Evolutionary conservation across 176 grass and related monocot genomes (phyloP).

Genomic region (Musa beccarii): DNA sequence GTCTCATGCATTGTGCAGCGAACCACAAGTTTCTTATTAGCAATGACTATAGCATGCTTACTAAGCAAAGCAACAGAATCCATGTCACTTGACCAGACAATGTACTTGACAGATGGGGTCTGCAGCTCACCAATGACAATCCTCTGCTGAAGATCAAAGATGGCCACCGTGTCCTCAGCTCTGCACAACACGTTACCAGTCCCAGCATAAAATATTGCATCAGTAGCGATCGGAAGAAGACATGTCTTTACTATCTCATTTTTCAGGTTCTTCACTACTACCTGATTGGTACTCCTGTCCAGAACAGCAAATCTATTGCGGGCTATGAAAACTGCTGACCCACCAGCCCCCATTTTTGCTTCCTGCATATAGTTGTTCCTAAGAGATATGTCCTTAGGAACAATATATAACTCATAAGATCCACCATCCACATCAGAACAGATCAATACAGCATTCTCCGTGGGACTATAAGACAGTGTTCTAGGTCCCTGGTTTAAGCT

Average conservation of each 20-base stretch:
- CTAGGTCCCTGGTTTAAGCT: slow-evolving; percentile 78
- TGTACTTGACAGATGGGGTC: slow-evolving; percentile 64
- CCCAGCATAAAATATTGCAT: slow-evolving; percentile 86
- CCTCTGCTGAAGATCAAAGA: slow-evolving; percentile 90
- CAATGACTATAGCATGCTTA: slow-evolving; percentile 86
- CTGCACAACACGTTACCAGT: slow-evolving; percentile 78
- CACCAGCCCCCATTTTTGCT: slow-evolving; percentile 61
- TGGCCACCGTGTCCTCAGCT: slow-evolving; percentile 68
- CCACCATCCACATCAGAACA: slow-evolving; percentile 84
- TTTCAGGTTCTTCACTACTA: slow-evolving; percentile 77
- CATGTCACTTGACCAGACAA: slow-evolving; percentile 90
- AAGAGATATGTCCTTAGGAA: slow-evolving; percentile 61
- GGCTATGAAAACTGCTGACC: slow-evolving; percentile 77
- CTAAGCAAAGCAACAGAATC: slow-evolving; percentile 84
- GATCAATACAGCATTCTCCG: slow-evolving; percentile 82
- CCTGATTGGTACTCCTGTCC: slow-evolving; percentile 78
- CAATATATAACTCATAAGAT: slow-evolving; percentile 72
- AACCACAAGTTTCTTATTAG: slow-evolving; percentile 72
- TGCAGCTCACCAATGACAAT: slow-evolving; percentile 77
- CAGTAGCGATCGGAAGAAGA: slow-evolving; percentile 65
- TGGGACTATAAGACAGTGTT: slow-evolving; percentile 68
- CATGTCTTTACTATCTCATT: slow-evolving; percentile 89
- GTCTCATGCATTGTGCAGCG: slow-evolving; percentile 87
- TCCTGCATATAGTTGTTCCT: slow-evolving; percentile 77
- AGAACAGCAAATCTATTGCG: slow-evolving; percentile 84